A percentile compares a stretch with the other conserved stretches of the same genome.
phyloP scores from a whole-genome alignment of 352 stramenopile species.

The Phytophthora quininea region DNA sequence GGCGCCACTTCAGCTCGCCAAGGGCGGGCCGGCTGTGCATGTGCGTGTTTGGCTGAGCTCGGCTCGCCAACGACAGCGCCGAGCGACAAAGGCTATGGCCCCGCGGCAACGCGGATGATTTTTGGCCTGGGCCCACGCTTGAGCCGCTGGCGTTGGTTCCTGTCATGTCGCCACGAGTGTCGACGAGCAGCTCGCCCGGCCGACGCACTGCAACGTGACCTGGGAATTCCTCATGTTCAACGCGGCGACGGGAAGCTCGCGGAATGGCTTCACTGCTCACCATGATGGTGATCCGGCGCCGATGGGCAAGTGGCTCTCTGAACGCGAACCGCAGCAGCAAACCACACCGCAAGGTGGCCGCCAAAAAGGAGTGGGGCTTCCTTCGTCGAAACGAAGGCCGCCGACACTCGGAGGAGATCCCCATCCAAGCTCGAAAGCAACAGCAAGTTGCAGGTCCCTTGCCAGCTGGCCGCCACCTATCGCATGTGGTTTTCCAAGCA shows the following conservation, averaged over 20 bases:
- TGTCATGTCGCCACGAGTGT: not conserved
- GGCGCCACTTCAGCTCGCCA: not conserved
- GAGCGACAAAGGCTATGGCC: no score
- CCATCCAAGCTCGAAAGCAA: constrained; percentile 32
- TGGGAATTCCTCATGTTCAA: not conserved
- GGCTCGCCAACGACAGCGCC: not conserved
- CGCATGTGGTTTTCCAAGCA: constrained; percentile 35
- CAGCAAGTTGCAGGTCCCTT: constrained; percentile 32
- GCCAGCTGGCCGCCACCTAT: constrained; percentile 36
- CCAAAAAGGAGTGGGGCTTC: not conserved
- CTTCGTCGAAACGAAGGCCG: not conserved
- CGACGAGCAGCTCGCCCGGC: not conserved
- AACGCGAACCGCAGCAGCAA: no score
- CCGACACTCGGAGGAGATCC: not conserved
- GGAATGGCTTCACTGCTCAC: constrained; percentile 3
- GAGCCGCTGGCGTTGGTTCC: not conserved
- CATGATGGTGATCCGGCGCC: not conserved
- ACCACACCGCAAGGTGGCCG: no score
- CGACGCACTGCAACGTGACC: not conserved
- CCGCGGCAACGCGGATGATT: no score
- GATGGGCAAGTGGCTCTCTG: not conserved
- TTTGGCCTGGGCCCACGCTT: not conserved
- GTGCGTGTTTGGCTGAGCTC: not conserved
- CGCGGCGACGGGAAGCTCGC: not conserved
- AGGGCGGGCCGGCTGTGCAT: not conserved